Evolutionary conservation across 2,329 filamentous ascomycete species (phyloP).

Genomic region (Fusarium sp.): DNA sequence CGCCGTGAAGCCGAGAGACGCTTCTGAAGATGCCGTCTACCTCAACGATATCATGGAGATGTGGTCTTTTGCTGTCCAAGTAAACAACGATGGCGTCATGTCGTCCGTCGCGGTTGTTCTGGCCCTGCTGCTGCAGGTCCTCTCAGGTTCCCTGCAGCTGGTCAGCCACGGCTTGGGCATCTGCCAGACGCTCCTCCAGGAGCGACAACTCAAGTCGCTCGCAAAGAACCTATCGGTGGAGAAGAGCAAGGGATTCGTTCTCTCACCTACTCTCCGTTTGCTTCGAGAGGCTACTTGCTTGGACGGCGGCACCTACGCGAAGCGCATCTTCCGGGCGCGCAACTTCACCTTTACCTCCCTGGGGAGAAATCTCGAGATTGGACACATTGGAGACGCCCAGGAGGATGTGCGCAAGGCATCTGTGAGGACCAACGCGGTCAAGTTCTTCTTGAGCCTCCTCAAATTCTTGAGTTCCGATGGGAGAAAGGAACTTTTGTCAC

Average conservation of each 20-base stretch:
- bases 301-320: slow-evolving; percentile 85
- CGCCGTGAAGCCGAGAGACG: slow-evolving; percentile 60
- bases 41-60: slow-evolving; percentile 86
- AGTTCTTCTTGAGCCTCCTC: slow-evolving; percentile 83
- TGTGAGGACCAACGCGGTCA: slow-evolving; percentile 83
- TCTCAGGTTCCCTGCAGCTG: slow-evolving; percentile 80
- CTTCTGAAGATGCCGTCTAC: slow-evolving; percentile 66
- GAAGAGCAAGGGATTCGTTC: slow-evolving; percentile 86
- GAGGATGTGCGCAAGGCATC: slow-evolving; percentile 80
- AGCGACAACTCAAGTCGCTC: slow-evolving; percentile 83
- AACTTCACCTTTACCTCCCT: slow-evolving; percentile 84
- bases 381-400: slow-evolving; percentile 64
- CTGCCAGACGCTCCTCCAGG: slow-evolving; percentile 84
- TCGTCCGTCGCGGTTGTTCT: slow-evolving; percentile 85
- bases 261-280: slow-evolving; percentile 87
- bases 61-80: slow-evolving; percentile 85
- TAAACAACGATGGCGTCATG: slow-evolving; percentile 83
- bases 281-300: slow-evolving; percentile 87
- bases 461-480: slow-evolving; percentile 81
- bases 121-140: slow-evolving; percentile 81
- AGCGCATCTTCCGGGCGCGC: slow-evolving; percentile 80
- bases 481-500: slow-evolving; percentile 83
- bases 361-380: slow-evolving; percentile 83
- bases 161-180: slow-evolving; percentile 80
- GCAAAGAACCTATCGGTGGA: slow-evolving; percentile 82